These are phyloP conservation scores for Arthonia radiata DNA, from an alignment of 495 filamentous ascomycete genomes.

Conservation along the genomic window DNA sequence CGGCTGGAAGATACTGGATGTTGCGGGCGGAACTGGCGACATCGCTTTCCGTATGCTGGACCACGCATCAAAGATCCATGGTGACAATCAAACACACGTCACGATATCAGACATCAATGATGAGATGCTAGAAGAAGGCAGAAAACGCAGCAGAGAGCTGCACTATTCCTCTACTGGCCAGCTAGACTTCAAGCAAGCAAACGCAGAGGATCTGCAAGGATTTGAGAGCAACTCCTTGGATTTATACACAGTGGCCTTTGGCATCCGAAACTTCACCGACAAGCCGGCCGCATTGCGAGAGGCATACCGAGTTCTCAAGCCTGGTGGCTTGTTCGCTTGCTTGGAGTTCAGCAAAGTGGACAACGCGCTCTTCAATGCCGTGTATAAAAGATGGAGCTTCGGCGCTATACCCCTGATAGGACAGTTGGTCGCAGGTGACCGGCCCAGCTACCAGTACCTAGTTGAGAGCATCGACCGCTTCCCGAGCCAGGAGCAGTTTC, in stretches of 20 bases:
- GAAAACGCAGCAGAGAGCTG: constrained; percentile 39
- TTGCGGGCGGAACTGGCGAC: constrained; percentile 91
- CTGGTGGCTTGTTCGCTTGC: constrained; percentile 88
- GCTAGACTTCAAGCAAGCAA: constrained; percentile 64
- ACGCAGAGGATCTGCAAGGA: constrained; percentile 54
- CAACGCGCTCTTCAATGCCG: constrained; percentile 45
- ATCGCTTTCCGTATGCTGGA: constrained; percentile 94
- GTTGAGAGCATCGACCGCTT: constrained; percentile 95
- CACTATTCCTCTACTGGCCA: constrained; percentile 29
- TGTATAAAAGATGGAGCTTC: constrained; percentile 95
- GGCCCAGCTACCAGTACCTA: constrained; percentile 92
- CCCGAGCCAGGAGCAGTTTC: constrained; percentile 61
- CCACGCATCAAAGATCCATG: constrained; percentile 61
- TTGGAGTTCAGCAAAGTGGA: constrained; percentile 80
- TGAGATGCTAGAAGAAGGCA: constrained; percentile 73
- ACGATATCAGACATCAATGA: constrained; percentile 91
- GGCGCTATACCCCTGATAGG: constrained; percentile 82
- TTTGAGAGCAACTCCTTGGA: constrained; percentile 45
- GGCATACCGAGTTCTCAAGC: constrained; percentile 70
- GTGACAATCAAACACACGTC: constrained; percentile 51
- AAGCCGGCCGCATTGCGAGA: constrained; percentile 57
- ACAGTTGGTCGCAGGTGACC: constrained; percentile 79
- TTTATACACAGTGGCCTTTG: constrained; percentile 93
- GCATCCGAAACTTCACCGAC: constrained; percentile 87
- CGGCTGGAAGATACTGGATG: constrained; percentile 73